Base-by-base conservation (phyloP, 2,329 filamentous ascomycete species). In the Fusarium mexicanum region DNA sequence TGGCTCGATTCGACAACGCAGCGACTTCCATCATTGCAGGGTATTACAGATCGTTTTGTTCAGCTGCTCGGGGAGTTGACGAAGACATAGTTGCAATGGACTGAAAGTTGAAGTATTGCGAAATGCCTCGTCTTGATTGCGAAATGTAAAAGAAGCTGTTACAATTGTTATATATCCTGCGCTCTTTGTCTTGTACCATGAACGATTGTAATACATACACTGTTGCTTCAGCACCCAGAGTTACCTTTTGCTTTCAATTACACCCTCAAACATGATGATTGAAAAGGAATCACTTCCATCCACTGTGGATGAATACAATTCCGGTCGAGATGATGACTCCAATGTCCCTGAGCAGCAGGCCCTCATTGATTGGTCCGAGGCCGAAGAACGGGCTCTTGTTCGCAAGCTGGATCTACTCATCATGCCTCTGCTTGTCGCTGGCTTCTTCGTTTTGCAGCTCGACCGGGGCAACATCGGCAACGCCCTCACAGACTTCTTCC, bases 361-460 rank as follows among this genome's bases (percentile, higher is more conserved):
- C 13, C 18, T n/a, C 31, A 16, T 22, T 20, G 38, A 62, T 38
- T 63, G 61, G 78, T 79, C 54, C 61, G 69, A 53, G 22, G 22
- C 31, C 11, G 46, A 64, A 17, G 14, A 40, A 40, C n/a, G 22
- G 9, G 85, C 84, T 37, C 17, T 62, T 8, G 50, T 62, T 16
- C 50, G 40, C 24, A 62, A 62, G 20, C 33, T 62, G 4, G 60
- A 63, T 33, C 24, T 63, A 3, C 50, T 63, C 3, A 61, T 64
- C 35, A 64, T 64, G 62, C 62, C 62, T 17, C 55, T 64, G 3
- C 55, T 64, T 10, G 43, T 64, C 24, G 24, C 44, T 8, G 62
- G 62, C 3, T 84, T 87, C 31, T 83, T 86, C 9, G 84, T 83
- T 14, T 82, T 87, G 57, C 86, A 81, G 47, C 68, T 81, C 20